phyloP scores from a whole-genome alignment of 371 early-diverging fungal species.

The Rhizopus sp. region DNA sequence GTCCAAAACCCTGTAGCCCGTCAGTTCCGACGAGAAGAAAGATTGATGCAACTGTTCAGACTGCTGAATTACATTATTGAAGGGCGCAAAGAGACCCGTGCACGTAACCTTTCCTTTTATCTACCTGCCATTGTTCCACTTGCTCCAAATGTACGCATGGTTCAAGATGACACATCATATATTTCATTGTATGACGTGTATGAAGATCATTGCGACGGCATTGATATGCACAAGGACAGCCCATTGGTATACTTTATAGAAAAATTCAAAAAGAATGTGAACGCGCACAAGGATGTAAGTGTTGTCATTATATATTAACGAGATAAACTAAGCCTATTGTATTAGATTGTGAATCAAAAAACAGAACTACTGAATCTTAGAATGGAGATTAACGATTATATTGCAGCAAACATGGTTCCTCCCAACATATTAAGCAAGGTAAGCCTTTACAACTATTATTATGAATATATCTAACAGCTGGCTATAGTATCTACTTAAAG shows the following conservation, averaged over 20 bases:
- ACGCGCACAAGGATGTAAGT: constrained; percentile 42
- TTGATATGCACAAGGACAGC: constrained; percentile 77
- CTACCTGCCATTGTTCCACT: constrained; percentile 90
- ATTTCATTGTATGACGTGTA: constrained; percentile 84
- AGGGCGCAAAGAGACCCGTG: constrained; percentile 74
- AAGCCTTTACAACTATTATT: not conserved
- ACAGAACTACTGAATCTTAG: constrained; percentile 72
- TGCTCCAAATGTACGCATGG: constrained; percentile 88
- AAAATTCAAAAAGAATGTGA: constrained; percentile 55
- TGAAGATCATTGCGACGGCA: constrained; percentile 75
- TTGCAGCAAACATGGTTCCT: constrained; percentile 77
- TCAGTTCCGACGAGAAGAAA: constrained; percentile 89
- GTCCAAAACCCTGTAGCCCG: constrained; percentile 90
- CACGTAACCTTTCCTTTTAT: constrained; percentile 83
- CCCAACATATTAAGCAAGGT: constrained; percentile 77
- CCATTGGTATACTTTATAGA: constrained; percentile 74
- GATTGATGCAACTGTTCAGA: constrained; percentile 90
- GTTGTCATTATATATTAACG: not conserved
- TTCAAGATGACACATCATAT: constrained; percentile 88
- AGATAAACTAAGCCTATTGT: not conserved
- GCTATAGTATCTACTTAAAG: constrained; percentile 61
- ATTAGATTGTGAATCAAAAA: constrained; percentile 46
- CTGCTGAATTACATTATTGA: constrained; percentile 85
- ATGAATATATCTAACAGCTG: not conserved
- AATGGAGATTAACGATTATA: constrained; percentile 82